phyloP scores from a whole-genome alignment of 2,329 filamentous ascomycete species.

The Ascochyta lentis region DNA sequence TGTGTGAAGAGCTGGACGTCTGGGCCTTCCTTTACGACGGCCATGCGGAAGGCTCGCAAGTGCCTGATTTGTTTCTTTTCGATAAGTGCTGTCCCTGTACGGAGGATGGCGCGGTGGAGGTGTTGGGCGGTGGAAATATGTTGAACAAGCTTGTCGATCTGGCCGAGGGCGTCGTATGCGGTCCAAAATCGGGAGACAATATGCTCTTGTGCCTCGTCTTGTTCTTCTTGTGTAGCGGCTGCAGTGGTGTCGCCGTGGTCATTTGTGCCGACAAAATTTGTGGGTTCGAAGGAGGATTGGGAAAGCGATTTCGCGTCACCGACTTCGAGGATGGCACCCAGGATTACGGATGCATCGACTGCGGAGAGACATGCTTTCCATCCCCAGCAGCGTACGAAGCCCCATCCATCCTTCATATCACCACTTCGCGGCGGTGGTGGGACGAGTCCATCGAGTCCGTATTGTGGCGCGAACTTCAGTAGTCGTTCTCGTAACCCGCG shows the following conservation, averaged over 20 bases:
- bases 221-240: slow-evolving; percentile 27
- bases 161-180: slow-evolving; percentile 63
- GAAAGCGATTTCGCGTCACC: slow-evolving; percentile 63
- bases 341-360: slow-evolving; percentile 89
- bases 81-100: slow-evolving; percentile 87
- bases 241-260: slow-evolving; percentile 35
- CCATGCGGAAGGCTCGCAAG: slow-evolving; percentile 90
- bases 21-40: slow-evolving; percentile 91
- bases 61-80: slow-evolving; percentile 95
- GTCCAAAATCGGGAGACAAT: slow-evolving; percentile 63
- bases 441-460: slow-evolving; percentile 92
- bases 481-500: slow-evolving; percentile 83
- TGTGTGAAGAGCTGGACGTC: slow-evolving; percentile 92
- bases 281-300: slow-evolving; percentile 40
- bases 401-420: slow-evolving; percentile 88
- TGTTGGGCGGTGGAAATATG: slow-evolving; percentile 85
- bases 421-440: slow-evolving; percentile 69
- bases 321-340: slow-evolving; percentile 91
- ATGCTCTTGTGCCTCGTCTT: slow-evolving; percentile 51
- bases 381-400: slow-evolving; percentile 96
- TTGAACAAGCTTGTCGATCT: slow-evolving; percentile 73
- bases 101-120: slow-evolving; percentile 89
- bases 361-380: slow-evolving; percentile 95
- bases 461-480: slow-evolving; percentile 88
- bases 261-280: slow-evolving; percentile 38